Evolutionary conservation across 2,329 filamentous ascomycete genomes (phyloP).

Genomic region (Fusarium fracticaudum): DNA sequence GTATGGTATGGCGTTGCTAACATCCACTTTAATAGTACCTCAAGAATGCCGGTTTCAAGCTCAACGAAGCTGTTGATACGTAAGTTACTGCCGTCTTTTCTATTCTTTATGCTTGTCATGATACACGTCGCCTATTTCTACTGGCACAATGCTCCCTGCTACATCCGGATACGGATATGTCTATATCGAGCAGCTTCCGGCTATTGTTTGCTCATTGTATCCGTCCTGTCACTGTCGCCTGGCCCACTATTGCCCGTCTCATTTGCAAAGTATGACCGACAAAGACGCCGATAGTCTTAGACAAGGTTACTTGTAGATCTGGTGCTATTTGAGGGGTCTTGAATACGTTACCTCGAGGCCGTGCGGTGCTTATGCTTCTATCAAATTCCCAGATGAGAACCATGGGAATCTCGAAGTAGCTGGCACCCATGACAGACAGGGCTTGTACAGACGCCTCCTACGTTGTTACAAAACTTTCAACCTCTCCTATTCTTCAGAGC

Average conservation of each 20-base stretch:
- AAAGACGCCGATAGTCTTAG: slow-evolving; percentile 50
- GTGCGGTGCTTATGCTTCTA: slow-evolving; percentile 8
- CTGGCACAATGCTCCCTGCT: slow-evolving; percentile 1
- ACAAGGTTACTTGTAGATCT: slow-evolving; percentile 37
- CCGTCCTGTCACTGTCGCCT: slow-evolving; percentile 26
- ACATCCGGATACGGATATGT: slow-evolving; percentile 16
- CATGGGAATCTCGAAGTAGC: neutral
- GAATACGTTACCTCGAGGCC: slow-evolving; percentile 5
- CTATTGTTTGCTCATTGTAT: slow-evolving; percentile 16
- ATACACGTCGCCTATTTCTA: neutral
- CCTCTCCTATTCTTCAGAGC: neutral
- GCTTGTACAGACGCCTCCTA: slow-evolving; percentile 1
- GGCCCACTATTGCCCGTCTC: slow-evolving; percentile 46
- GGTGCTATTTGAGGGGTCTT: slow-evolving; percentile 33
- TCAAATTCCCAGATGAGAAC: neutral
- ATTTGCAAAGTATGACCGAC: slow-evolving; percentile 50
- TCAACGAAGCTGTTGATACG: slow-evolving; percentile 65
- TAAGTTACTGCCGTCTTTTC: slow-evolving; percentile 54
- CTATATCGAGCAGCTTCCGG: slow-evolving; percentile 16
- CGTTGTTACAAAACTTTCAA: neutral
- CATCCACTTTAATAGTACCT: slow-evolving; percentile 52
- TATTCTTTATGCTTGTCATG: slow-evolving; percentile 19
- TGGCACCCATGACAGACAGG: slow-evolving; percentile 3
- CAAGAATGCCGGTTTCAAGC: slow-evolving; percentile 59
- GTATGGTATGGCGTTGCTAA: slow-evolving; percentile 37